These are phyloP conservation scores for Phytophthora idaei DNA, from an alignment of 352 stramenopile species.

Conservation along the genomic window DNA sequence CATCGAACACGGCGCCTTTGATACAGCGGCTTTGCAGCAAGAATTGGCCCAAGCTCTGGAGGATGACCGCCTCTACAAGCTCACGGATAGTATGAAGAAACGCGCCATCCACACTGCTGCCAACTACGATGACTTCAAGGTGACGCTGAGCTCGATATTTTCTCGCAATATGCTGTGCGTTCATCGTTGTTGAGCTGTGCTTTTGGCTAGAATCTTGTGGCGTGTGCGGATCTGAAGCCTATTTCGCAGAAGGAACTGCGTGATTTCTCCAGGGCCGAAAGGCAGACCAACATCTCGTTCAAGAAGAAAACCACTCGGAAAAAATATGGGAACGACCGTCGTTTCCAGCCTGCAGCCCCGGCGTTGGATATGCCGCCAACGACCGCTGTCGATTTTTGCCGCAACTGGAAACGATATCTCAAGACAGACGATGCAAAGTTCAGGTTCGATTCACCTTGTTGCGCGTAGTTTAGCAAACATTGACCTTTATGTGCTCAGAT, in stretches of 20 bases:
- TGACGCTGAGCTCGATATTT: constrained; percentile 13
- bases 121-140: constrained; percentile 90
- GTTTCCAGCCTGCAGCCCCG: constrained; percentile 28
- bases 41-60: constrained; percentile 77
- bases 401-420: constrained; percentile 74
- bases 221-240: constrained; percentile 84
- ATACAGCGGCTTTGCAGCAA: constrained; percentile 74
- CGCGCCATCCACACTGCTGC: constrained; percentile 83
- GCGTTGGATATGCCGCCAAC: constrained; percentile 41
- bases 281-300: constrained; percentile 72
- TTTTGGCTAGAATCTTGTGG: constrained; percentile 71
- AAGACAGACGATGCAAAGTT: constrained; percentile 61
- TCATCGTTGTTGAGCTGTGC: not conserved
- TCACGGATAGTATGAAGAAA: constrained; percentile 89
- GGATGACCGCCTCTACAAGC: constrained; percentile 83
- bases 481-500: constrained; percentile 37
- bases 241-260: constrained; percentile 76
- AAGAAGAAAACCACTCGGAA: constrained; percentile 43
- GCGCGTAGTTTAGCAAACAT: not conserved
- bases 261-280: constrained; percentile 54
- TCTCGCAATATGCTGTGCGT: not conserved
- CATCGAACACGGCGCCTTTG: constrained; percentile 78
- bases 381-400: constrained; percentile 65
- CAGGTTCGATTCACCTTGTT: constrained; percentile 22
- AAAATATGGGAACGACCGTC: constrained; percentile 29